A percentile compares a stretch with the other conserved stretches of the same genome.
Conservation (phyloP, 1,284 basidiomycete genomes). For the Ceratobasidium sp. region DNA sequence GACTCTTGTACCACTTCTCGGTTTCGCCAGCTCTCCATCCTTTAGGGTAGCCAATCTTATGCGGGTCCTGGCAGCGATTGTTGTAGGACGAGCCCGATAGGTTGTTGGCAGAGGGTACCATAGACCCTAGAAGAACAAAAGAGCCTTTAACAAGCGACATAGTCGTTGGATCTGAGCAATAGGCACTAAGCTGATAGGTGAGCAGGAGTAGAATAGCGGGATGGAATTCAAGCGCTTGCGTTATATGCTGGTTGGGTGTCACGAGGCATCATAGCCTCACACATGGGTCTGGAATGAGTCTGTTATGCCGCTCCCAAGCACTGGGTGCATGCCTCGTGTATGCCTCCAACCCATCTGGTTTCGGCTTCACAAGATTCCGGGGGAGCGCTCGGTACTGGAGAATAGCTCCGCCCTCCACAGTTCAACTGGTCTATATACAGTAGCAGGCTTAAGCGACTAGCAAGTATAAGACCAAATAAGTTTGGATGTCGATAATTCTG, state of each 20-base stretch:
- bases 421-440: too few species aligned
- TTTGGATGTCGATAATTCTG: too few species aligned
- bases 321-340: too few species aligned
- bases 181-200: background rate
- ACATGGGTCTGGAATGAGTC: too few species aligned
- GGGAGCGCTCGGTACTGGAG: too few species aligned
- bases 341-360: too few species aligned
- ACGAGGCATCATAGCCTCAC: background rate
- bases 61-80: constrained; percentile 11
- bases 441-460: too few species aligned
- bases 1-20: constrained; percentile 23
- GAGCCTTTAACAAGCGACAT: constrained; percentile 20
- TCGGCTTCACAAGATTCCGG: too few species aligned
- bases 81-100: background rate
- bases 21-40: constrained; percentile 24
- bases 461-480: too few species aligned
- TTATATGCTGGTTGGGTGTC: background rate
- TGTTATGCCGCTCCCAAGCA: too few species aligned
- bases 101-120: background rate
- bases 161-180: background rate
- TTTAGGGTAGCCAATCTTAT: constrained; percentile 26
- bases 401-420: too few species aligned
- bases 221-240: background rate
- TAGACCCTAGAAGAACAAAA: background rate
- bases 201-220: too few species aligned